Evolutionary conservation across 257 asterid genomes (phyloP), one percentile per base, ranked within the genome.

Genomic region (Solanum chmielewskii): DNA sequence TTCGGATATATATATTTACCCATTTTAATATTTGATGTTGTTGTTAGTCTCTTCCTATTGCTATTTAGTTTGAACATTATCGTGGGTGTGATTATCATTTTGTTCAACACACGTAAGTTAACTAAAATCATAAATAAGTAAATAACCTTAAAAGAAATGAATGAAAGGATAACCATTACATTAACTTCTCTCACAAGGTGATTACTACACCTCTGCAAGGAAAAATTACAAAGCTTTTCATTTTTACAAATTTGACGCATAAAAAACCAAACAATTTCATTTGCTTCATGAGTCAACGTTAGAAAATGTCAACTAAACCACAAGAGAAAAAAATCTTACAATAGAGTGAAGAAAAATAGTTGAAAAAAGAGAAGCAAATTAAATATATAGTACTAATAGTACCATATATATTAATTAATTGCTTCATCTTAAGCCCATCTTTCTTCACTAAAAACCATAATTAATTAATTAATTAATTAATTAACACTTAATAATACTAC

Each of bases 341-440:
- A 35, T 6, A 49, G 25, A 85, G 20, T 84, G 83, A 71, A 62
- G 78, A 75, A 88, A 85, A 41, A 88, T 27, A 31, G 82, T 68
- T 45, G 78, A 90, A 89, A 86, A 88, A 88, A 87, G 88, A 64
- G 76, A 83, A 83, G 86, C 84, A 49, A 68, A 25, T 11, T 2
- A 25, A 27, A 39, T 47, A 7, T 37, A n/a, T 15, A 66, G 73
- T 64, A 52, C 62, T 52, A 66, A 14, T 7, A 70, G 7, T 70
- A 69, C 75, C 35, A 33, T 33, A 33, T 11, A 71, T 71, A 70
- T 31, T 70, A 41, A 33, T 31, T 70, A 41, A 74, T 59, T 39
- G 88, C 92, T 83, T 83, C 90, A 85, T 75, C 90, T 77, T 87
- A 85, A 4, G 70, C 87, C 41, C 90, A 87, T 88, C 91, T 88